Base-by-base conservation (phyloP, 2,329 filamentous ascomycete species). In the Pochonia chlamydosporia region DNA sequence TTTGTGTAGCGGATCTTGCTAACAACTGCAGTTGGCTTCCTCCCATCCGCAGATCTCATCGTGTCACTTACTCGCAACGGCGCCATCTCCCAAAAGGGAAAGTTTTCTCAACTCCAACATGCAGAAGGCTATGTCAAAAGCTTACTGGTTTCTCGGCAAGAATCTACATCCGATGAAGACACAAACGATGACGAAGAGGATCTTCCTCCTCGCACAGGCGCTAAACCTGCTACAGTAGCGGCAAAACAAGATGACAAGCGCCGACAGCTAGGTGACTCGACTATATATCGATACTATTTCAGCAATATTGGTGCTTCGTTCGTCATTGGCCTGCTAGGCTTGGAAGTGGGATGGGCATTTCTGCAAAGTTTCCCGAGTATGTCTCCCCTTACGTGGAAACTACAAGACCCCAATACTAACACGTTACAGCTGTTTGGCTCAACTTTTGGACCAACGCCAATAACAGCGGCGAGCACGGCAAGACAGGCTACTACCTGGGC, bases 51-150 rank as follows among this genome's bases (percentile, higher is more conserved):
- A 2, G 58, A 62, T 44, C 24, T 49, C 2, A 53, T 62, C 8
- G 42, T 59, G 14, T 54, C 48, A 26, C 53, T 63, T 2, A 42
- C 48, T 8, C 44, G 40, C 1, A 35, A 54, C 7, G 51, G 53
- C 3, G 14, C 20, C 4, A 45, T 59, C 3, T 53, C 54, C 1
- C 63, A 67, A 16, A 62, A 68, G 50, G 70, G 70, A 3, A 57
- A 55, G 4, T 70, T 52, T 13, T 25, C 39, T 3, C 4, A 36
- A 11, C 53, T 59, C 6, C 23, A 41, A n/a, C 37, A 16, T 8
- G 21, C 48, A 7, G 40, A 39, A 1, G 54, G 49, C 31, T 56
- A 54, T 13, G 26, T 49, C 4, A 35, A 54, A 9, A 46, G 33
- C 33, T 16, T 36, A n/a, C 13, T 54, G 7, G 14, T 14, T 7